Evolutionary conservation across 2,329 filamentous ascomycete genomes (phyloP).

Genomic region (Aspergillus pseudoterreus): DNA sequence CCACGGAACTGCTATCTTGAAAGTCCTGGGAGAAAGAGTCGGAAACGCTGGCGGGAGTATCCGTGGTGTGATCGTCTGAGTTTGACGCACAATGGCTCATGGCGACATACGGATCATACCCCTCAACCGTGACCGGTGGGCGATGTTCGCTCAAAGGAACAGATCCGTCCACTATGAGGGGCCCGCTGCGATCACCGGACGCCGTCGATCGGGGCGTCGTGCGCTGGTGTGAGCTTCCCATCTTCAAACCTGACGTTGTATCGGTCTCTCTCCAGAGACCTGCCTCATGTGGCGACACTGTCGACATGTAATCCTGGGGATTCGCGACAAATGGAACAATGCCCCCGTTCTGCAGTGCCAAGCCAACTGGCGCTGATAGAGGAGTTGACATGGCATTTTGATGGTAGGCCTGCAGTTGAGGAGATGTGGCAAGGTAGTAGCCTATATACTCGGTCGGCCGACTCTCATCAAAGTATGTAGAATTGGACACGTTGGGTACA

Average conservation of each 20-base stretch:
- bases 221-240: constrained; percentile 19
- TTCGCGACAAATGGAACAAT: constrained; percentile 28
- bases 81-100: constrained; percentile 40
- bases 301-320: constrained; percentile 33
- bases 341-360: constrained; percentile 38
- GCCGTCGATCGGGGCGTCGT: constrained; percentile 25
- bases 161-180: constrained; percentile 47
- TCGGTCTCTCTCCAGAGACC: constrained; percentile 22
- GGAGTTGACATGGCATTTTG: constrained; percentile 37
- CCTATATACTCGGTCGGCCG: constrained; percentile 42
- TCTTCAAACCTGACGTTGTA: constrained; percentile 17
- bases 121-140: constrained; percentile 29
- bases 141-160: constrained; percentile 37
- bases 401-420: constrained; percentile 40
- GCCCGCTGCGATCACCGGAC: constrained; percentile 32
- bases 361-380: constrained; percentile 34
- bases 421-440: constrained; percentile 45
- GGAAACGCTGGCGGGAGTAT: constrained; percentile 36
- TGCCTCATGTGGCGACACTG: constrained; percentile 23
- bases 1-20: constrained; percentile 34
- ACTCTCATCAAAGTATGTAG: constrained; percentile 35
- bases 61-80: constrained; percentile 35
- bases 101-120: constrained; percentile 33
- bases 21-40: constrained; percentile 38
- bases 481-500: constrained; percentile 30